Conservation (phyloP, 2,329 filamentous ascomycete species). For the Xylaria sp. region DNA sequence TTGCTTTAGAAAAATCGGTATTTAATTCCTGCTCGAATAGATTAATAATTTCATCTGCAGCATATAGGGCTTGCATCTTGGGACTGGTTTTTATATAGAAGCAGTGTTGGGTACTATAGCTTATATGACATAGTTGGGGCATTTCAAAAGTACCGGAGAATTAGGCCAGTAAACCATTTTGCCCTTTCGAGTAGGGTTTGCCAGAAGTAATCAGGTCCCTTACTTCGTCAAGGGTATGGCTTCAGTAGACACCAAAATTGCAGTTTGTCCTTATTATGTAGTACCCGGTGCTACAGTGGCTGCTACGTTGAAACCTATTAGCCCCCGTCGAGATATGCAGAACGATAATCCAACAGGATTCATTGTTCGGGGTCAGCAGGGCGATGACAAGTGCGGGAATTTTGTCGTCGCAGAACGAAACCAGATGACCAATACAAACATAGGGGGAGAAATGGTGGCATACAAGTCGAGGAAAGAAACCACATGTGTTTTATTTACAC, state of each 20-base stretch:
- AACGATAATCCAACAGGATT: slow-evolving; percentile 1
- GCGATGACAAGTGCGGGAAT: slow-evolving; percentile 2
- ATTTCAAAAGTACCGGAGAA: neutral
- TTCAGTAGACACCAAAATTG: neutral
- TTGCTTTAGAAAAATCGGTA: neutral
- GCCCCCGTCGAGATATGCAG: neutral
- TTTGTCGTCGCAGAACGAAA: neutral
- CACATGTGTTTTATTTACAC: too few species aligned
- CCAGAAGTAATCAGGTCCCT: neutral
- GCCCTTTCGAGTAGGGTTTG: slow-evolving; percentile 1
- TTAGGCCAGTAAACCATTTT: neutral
- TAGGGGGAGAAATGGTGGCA: too few species aligned
- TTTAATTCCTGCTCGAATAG: slow-evolving; percentile 1
- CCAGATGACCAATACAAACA: neutral
- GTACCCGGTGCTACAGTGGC: neutral
- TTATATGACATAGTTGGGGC: neutral
- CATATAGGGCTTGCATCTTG: neutral
- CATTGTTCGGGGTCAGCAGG: neutral
- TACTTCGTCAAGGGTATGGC: neutral
- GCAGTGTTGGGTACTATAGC: slow-evolving; percentile 1
- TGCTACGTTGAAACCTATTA: slow-evolving; percentile 3
- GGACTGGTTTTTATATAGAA: neutral
- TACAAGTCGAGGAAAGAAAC: too few species aligned
- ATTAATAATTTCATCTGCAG: neutral
- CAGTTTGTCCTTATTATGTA: neutral